These are phyloP conservation scores for Ustilago nuda DNA, from an alignment of 1,284 basidiomycete species.

Conservation along the genomic window DNA sequence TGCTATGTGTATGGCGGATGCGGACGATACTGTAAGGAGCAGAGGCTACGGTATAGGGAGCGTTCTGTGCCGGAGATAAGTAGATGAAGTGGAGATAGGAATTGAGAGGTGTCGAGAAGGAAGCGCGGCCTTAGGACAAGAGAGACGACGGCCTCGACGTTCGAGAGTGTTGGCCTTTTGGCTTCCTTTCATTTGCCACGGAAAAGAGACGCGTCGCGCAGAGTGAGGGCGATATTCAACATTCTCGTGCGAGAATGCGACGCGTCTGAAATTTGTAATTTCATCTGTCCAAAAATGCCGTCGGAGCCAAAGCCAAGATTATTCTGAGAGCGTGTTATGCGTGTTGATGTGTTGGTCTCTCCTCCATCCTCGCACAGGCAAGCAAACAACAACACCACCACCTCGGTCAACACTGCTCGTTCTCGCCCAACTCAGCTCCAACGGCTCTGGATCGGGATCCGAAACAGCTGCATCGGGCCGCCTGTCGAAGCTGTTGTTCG, in stretches of 20 bases:
- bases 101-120: background rate
- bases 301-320: no score
- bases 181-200: background rate
- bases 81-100: background rate
- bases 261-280: background rate
- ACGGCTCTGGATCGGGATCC: background rate
- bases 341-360: constrained; percentile 16
- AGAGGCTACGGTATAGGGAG: background rate
- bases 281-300: background rate
- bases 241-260: constrained; percentile 2
- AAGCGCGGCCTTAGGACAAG: background rate
- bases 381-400: background rate
- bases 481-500: background rate
- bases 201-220: constrained; percentile 9
- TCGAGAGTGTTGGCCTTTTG: background rate
- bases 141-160: constrained; percentile 6
- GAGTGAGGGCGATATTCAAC: background rate
- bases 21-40: background rate
- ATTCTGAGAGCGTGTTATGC: no score
- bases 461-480: no score
- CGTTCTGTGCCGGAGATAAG: background rate
- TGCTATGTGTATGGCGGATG: background rate
- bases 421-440: background rate
- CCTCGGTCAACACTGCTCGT: background rate
- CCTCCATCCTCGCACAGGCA: background rate